Evolutionary conservation across 345 rosid genomes (phyloP).

Genomic region (Lepidium sativum): DNA sequence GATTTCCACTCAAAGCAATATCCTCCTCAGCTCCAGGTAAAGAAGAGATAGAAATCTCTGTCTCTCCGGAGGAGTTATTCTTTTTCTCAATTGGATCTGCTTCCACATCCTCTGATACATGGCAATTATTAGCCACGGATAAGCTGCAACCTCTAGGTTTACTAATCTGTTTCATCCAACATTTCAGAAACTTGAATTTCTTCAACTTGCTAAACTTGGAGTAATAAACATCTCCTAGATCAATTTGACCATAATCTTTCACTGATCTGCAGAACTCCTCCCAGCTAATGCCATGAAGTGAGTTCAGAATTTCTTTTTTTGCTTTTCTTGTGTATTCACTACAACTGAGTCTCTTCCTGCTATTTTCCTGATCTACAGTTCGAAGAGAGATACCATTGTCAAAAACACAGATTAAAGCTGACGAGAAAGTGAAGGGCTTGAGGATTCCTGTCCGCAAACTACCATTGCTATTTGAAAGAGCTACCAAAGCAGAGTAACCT

Average conservation of each 20-base stretch:
- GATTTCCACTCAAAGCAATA: slow-evolving; percentile 40
- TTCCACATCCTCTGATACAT: slow-evolving; percentile 23
- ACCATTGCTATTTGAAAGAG: slow-evolving; percentile 44
- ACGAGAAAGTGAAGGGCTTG: slow-evolving; percentile 68
- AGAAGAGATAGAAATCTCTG: slow-evolving; percentile 43
- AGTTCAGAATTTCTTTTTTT: slow-evolving; percentile 26
- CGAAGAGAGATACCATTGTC: slow-evolving; percentile 22
- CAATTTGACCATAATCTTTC: slow-evolving; percentile 34
- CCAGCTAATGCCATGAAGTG: slow-evolving; percentile 48
- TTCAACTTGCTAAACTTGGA: slow-evolving; percentile 48
- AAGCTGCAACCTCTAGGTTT: slow-evolving; percentile 34
- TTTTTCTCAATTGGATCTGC: slow-evolving; percentile 32
- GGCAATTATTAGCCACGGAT: slow-evolving; percentile 18
- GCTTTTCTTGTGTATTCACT: slow-evolving; percentile 29
- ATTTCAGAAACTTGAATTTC: slow-evolving; percentile 77
- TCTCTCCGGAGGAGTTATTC: slow-evolving; percentile 33
- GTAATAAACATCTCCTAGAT: slow-evolving; percentile 54
- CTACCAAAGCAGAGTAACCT: slow-evolving; percentile 55
- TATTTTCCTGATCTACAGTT: slow-evolving; percentile 17
- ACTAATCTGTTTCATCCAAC: slow-evolving; percentile 80
- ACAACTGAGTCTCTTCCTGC: slow-evolving; percentile 4
- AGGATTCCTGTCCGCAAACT: slow-evolving; percentile 44
- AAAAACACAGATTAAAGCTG: slow-evolving; percentile 44
- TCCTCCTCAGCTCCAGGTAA: slow-evolving; percentile 56
- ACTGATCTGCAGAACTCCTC: slow-evolving; percentile 49